Conservation (phyloP, 768 basidiomycete genomes). For the Boletus vermiculosoides region DNA sequence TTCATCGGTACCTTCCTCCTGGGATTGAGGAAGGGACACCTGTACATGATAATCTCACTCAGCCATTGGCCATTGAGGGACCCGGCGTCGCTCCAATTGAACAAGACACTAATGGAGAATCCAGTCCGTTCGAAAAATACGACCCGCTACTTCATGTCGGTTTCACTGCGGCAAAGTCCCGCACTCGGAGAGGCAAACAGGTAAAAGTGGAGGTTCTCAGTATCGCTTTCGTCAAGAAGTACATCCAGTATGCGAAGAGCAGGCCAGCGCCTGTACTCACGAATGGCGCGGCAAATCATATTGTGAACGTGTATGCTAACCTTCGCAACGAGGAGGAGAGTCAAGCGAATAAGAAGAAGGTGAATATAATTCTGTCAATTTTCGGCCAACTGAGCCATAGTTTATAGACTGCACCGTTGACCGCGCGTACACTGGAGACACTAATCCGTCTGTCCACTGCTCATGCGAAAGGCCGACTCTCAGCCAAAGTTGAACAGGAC, state of each 20-base stretch:
- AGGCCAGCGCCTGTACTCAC: constrained; percentile 82
- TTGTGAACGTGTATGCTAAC: constrained; percentile 88
- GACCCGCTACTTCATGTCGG: constrained; percentile 94
- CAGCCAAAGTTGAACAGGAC: constrained; percentile 73
- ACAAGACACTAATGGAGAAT: constrained; percentile 37
- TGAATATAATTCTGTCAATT: constrained; percentile 22
- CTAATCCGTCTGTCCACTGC: constrained; percentile 97
- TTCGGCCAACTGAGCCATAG: constrained; percentile 13
- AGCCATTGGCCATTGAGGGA: constrained; percentile 85
- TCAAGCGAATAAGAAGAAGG: constrained; percentile 84
- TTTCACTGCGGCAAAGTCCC: constrained; percentile 48
- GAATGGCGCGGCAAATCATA: constrained; percentile 91
- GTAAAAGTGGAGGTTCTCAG: constrained; percentile 79
- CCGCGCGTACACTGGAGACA: constrained; percentile 97
- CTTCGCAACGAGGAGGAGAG: constrained; percentile 89
- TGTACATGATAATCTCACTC: constrained; percentile 79
- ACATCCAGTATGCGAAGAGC: constrained; percentile 95
- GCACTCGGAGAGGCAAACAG: constrained; percentile 59
- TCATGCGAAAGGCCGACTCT: constrained; percentile 93
- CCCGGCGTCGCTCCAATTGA: constrained; percentile 47
- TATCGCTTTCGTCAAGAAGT: constrained; percentile 96
- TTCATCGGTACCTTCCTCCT: constrained; percentile 95
- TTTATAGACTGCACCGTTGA: constrained; percentile 88
- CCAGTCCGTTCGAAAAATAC: constrained; percentile 90
- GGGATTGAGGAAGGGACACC: constrained; percentile 97